Evolutionary conservation across 2,329 filamentous ascomycete genomes (phyloP).

Genomic region (Neophaeococcomyces aloes): DNA sequence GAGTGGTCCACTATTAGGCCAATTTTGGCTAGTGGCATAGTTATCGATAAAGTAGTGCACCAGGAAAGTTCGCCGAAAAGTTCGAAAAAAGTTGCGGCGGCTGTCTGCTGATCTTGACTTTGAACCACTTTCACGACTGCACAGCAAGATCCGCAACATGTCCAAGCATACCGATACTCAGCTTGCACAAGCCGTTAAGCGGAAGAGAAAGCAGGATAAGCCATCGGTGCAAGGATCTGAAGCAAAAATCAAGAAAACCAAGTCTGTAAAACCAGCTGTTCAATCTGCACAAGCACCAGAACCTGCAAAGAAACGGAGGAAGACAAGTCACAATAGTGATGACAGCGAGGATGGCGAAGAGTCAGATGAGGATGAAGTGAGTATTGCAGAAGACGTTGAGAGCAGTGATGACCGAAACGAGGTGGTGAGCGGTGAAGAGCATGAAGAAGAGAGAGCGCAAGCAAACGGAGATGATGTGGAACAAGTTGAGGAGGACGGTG

Average conservation of each 20-base stretch:
- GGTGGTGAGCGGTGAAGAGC: slow-evolving; percentile 30
- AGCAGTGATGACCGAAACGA: slow-evolving; percentile 4
- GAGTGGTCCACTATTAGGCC: neutral
- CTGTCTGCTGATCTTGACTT: neutral
- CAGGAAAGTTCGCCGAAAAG: slow-evolving; percentile 3
- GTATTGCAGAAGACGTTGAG: slow-evolving; percentile 13
- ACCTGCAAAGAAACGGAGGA: slow-evolving; percentile 31
- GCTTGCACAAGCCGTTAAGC: slow-evolving; percentile 27
- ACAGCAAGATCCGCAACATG: neutral
- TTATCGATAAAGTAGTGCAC: slow-evolving; percentile 1
- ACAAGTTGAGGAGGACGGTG: slow-evolving; percentile 24
- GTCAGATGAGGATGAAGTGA: slow-evolving; percentile 18
- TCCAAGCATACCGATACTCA: slow-evolving; percentile 2
- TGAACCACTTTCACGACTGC: neutral
- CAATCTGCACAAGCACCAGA: slow-evolving; percentile 17
- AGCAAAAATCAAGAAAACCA: neutral
- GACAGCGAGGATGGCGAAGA: slow-evolving; percentile 26
- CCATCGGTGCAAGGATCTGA: slow-evolving; percentile 21
- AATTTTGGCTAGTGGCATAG: neutral
- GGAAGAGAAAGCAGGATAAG: slow-evolving; percentile 35
- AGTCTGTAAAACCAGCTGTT: slow-evolving; percentile 16
- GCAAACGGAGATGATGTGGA: slow-evolving; percentile 26
- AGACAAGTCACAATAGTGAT: slow-evolving; percentile 28
- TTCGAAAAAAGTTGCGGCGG: slow-evolving; percentile 6
- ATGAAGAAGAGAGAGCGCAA: slow-evolving; percentile 23